Conservation (phyloP, 1,284 basidiomycete species). For the Schizophyllum amplum region DNA sequence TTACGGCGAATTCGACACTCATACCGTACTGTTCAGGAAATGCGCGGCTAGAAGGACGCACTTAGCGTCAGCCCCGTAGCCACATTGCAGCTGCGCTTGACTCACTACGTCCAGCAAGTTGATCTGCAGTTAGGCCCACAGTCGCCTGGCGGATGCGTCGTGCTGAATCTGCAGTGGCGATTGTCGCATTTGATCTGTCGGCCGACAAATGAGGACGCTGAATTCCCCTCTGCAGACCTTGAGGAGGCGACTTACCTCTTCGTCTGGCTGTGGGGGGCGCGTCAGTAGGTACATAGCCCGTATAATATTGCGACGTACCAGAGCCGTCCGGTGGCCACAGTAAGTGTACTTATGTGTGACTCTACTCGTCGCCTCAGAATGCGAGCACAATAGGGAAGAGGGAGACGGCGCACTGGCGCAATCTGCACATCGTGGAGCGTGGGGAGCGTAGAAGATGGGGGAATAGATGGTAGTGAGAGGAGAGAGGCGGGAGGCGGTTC, state of each 20-base stretch:
- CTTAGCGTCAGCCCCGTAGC: constrained; percentile 9
- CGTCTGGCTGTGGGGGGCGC: constrained; percentile 37
- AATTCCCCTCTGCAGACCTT: constrained; percentile 2
- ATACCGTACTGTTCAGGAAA: constrained; percentile 45
- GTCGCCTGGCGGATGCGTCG: constrained; percentile 41
- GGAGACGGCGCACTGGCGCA: constrained; percentile 40
- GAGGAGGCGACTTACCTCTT: constrained; percentile 16
- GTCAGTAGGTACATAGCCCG: neutral
- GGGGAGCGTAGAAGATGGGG: constrained; percentile 7
- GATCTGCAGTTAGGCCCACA: constrained; percentile 50
- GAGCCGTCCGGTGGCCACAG: constrained; percentile 48
- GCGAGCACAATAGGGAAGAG: constrained; percentile 10
- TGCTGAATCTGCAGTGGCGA: constrained; percentile 63
- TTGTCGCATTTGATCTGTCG: constrained; percentile 45
- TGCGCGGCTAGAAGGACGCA: constrained; percentile 39
- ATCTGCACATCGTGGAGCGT: constrained; percentile 43
- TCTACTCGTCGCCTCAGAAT: constrained; percentile 21
- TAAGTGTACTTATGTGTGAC: constrained; percentile 46
- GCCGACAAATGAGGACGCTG: constrained; percentile 3
- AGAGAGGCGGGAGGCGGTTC: constrained; percentile 1
- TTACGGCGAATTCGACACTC: neutral
- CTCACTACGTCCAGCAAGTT: constrained; percentile 77
- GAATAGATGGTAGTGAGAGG: constrained; percentile 13
- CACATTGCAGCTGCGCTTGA: constrained; percentile 7
- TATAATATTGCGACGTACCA: constrained; percentile 33